phyloP scores from a whole-genome alignment of 176 grass and related monocot species.

The Puya raimondii region DNA sequence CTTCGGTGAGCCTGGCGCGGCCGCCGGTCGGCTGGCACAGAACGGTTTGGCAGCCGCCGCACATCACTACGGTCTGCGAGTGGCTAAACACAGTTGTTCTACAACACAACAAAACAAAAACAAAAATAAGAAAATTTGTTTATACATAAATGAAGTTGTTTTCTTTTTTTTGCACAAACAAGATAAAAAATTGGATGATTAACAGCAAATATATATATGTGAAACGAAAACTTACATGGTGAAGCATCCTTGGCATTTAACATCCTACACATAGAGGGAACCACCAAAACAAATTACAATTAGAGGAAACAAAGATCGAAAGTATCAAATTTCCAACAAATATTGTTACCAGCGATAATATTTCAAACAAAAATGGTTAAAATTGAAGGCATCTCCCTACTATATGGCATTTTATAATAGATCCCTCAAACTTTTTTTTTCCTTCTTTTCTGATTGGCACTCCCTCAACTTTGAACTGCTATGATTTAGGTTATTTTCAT shows the following conservation, averaged over 20 bases:
- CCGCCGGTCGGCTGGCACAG: conserved; percentile 12
- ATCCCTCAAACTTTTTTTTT: too few species aligned
- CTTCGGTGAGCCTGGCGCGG: conserved; percentile 11
- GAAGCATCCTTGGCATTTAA: conserved; percentile 19
- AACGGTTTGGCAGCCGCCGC: conserved; percentile 11
- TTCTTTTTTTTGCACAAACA: background rate
- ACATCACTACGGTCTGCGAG: conserved; percentile 18
- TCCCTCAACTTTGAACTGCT: too few species aligned
- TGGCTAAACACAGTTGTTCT: conserved; percentile 15
- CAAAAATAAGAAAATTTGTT: background rate
- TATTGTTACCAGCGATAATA: too few species aligned
- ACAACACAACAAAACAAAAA: background rate
- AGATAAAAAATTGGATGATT: background rate
- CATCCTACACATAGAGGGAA: background rate
- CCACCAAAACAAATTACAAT: background rate
- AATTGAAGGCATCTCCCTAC: too few species aligned
- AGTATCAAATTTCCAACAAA: too few species aligned
- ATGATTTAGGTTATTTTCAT: too few species aligned
- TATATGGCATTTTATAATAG: too few species aligned
- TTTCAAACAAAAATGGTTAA: too few species aligned
- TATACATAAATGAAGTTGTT: background rate
- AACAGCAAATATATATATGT: too few species aligned
- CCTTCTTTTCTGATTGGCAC: too few species aligned
- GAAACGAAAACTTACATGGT: conserved; percentile 14
- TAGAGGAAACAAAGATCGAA: background rate